A percentile compares a stretch with the other conserved stretches of the same genome.
These are phyloP conservation scores for Acacia crassicarpa DNA, from an alignment of 306 rosid genomes.

Conservation along the genomic window DNA sequence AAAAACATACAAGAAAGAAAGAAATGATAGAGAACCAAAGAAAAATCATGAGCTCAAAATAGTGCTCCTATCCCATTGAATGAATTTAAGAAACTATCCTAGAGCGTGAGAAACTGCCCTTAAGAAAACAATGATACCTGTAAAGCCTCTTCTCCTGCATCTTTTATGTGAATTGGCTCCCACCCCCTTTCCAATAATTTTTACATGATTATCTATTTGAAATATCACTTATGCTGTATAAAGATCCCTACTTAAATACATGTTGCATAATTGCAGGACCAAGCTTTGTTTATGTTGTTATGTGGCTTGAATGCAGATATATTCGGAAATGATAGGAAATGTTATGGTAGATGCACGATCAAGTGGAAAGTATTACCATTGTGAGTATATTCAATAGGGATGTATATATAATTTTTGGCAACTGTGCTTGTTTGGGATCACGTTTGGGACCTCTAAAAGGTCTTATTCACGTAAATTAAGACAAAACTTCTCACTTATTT, in stretches of 20 bases:
- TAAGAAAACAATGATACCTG: neutral
- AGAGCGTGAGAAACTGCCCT: neutral
- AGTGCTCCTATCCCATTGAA: neutral
- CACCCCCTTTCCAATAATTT: neutral
- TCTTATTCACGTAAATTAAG: too few species aligned
- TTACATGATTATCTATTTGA: neutral
- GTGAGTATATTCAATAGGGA: conserved; percentile 49
- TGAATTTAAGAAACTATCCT: neutral
- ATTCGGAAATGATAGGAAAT: conserved; percentile 98
- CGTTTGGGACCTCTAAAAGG: too few species aligned
- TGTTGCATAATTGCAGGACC: neutral
- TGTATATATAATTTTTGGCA: neutral
- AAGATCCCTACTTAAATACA: neutral
- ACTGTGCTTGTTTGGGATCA: too few species aligned
- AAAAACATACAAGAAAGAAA: neutral
- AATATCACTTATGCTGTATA: conserved; percentile 5
- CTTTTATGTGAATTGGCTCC: neutral
- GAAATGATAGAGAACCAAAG: neutral
- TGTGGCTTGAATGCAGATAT: conserved; percentile 63
- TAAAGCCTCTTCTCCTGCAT: neutral
- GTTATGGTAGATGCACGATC: conserved; percentile 98
- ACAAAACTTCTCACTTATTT: too few species aligned
- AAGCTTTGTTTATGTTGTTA: conserved; percentile 24
- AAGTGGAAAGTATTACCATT: conserved; percentile 96
- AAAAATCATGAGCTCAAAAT: neutral